phyloP scores from a whole-genome alignment of 208 protist genomes.

The Crithidia fasciculata region DNA sequence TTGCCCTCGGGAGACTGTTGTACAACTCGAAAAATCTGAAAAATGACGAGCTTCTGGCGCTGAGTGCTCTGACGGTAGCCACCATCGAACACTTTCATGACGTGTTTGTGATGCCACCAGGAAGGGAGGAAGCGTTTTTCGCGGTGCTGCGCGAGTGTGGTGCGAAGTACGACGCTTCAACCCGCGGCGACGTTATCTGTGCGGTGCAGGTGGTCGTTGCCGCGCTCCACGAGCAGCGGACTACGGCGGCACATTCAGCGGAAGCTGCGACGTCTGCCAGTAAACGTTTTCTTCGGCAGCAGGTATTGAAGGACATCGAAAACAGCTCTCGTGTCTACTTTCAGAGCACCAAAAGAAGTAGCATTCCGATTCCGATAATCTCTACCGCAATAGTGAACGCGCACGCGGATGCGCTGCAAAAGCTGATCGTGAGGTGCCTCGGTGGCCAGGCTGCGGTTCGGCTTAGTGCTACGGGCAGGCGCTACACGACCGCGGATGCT shows the following conservation, averaged over 20 bases:
- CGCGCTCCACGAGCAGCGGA: background rate
- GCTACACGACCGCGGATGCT: background rate
- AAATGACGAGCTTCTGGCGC: slow-evolving; percentile 6
- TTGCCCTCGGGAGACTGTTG: slow-evolving; percentile 12
- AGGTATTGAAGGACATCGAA: background rate
- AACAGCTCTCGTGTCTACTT: background rate
- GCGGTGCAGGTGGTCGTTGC: background rate
- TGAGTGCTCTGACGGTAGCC: slow-evolving; percentile 13
- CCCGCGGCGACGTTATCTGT: slow-evolving; percentile 14
- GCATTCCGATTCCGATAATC: background rate
- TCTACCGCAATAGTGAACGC: background rate
- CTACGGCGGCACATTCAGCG: background rate
- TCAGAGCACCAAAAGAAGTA: background rate
- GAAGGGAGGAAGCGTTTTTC: background rate
- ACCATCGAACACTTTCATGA: background rate
- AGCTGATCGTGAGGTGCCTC: slow-evolving; percentile 2
- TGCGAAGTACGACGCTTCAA: background rate
- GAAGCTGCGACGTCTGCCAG: background rate
- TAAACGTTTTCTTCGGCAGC: background rate
- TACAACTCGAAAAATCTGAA: background rate
- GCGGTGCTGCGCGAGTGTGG: background rate
- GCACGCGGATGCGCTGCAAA: slow-evolving; percentile 1
- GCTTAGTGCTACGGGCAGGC: too few species aligned
- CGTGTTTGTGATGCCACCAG: background rate
- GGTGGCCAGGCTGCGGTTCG: slow-evolving; percentile 6